Percentiles rank a stretch among this genome's conserved stretches.
These are phyloP conservation scores for Daedalea quercina DNA, from an alignment of 768 basidiomycete species.

Conservation along the genomic window DNA sequence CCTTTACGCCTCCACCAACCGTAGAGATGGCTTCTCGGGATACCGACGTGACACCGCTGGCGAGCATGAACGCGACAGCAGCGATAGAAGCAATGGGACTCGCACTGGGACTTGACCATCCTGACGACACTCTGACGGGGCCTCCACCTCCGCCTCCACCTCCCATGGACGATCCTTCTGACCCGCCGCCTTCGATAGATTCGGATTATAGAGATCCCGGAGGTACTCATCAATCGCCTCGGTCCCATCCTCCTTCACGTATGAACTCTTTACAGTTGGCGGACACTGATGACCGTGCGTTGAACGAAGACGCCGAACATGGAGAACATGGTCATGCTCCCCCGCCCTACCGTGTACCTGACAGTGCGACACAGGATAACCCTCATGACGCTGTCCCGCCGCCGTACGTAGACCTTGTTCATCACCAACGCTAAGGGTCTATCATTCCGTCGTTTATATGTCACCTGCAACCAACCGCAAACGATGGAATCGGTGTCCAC, in stretches of 20 bases:
- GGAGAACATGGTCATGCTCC: constrained; percentile 54
- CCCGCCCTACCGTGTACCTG: constrained; percentile 68
- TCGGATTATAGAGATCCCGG: constrained; percentile 47
- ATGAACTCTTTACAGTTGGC: background rate
- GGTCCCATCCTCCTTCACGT: constrained; percentile 13
- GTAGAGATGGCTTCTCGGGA: constrained; percentile 71
- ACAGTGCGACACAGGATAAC: constrained; percentile 18
- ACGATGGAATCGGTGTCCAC: background rate
- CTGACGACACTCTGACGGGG: constrained; percentile 23
- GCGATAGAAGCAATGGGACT: constrained; percentile 53
- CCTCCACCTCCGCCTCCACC: constrained; percentile 72
- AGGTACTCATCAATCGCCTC: constrained; percentile 15
- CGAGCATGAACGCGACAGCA: constrained; percentile 47
- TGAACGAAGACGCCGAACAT: constrained; percentile 2
- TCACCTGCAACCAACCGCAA: background rate
- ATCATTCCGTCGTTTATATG: background rate
- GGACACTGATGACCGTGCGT: background rate
- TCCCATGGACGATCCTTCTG: constrained; percentile 80
- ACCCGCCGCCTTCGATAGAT: constrained; percentile 86
- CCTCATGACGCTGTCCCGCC: constrained; percentile 27
- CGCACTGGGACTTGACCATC: constrained; percentile 41
- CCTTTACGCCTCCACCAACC: constrained; percentile 67
- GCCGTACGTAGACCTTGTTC: constrained; percentile 29
- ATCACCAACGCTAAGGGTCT: constrained; percentile 1
- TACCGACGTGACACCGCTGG: constrained; percentile 61